A percentile compares a stretch with the other conserved stretches of the same genome.
These are phyloP conservation scores for Nannizziopsis arthrosporioides DNA, from an alignment of 2,329 filamentous ascomycete genomes.

Conservation along the genomic window DNA sequence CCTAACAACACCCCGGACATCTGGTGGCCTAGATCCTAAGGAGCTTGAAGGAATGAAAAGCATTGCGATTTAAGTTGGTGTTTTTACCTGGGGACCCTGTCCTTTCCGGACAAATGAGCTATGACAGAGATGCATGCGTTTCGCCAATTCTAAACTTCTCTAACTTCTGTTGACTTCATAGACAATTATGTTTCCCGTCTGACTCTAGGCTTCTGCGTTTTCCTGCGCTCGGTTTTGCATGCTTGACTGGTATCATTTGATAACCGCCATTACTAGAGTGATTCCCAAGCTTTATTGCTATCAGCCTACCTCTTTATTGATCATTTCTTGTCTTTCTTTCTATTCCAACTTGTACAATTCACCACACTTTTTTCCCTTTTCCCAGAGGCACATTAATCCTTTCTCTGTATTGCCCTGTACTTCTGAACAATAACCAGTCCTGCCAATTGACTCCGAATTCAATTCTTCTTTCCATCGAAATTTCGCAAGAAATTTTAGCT, in stretches of 20 bases:
- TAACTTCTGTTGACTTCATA: neutral
- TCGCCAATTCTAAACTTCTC: neutral
- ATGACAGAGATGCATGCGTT: neutral
- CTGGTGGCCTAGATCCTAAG: conserved; percentile 27
- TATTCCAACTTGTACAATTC: conserved; percentile 9
- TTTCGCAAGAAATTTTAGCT: too few relatives aligned
- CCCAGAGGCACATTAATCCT: conserved; percentile 5
- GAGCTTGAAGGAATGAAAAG: conserved; percentile 39
- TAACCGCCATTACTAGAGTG: conserved; percentile 2
- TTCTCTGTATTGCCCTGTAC: conserved; percentile 14
- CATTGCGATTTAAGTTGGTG: conserved; percentile 21
- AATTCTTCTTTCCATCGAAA: conserved; percentile 18
- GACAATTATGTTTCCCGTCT: neutral
- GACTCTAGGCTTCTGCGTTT: conserved; percentile 5
- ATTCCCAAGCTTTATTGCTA: conserved; percentile 2
- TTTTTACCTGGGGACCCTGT: neutral
- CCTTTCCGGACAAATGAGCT: neutral
- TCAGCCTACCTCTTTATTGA: conserved; percentile 10
- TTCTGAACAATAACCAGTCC: neutral
- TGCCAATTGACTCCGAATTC: neutral
- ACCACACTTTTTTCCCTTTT: neutral
- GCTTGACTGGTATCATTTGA: neutral
- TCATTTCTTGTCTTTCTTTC: conserved; percentile 9
- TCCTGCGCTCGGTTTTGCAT: neutral
- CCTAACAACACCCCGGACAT: conserved; percentile 21